Base-by-base conservation (phyloP, 768 basidiomycete species). In the Suillus luteus region DNA sequence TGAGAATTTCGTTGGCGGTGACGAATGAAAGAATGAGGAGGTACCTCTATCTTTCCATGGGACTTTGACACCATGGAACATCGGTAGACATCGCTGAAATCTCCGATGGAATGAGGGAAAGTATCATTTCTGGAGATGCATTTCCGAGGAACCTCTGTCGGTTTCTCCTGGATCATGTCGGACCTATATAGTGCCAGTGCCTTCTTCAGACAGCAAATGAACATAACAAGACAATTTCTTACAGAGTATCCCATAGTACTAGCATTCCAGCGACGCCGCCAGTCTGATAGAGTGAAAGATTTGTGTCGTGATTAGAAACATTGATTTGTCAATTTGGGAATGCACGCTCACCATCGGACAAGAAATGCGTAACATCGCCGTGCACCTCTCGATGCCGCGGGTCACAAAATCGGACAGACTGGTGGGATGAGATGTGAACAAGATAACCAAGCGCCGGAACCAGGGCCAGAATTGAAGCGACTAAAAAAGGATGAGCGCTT, bases 31-130 rank as follows among this genome's bases (percentile, higher is more conserved):
- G 57, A 19, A 58, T 6, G 5, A 19, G 1, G 22, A 58, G 5
- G 15, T 58, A 58, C 57, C 57, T 58, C 57, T 58, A 58, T 58
- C 41, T 58, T 58, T 27, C 57, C 57, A 41, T 27, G 24, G 10
- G 57, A 58, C 24, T 58, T 58, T 19, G 17, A 58, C 27, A 58
- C 17, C 57, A 58, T 58, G 24, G 38, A 27, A 27, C 57, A 58
- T 41, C 38, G 57, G 57, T 58, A 58, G 24, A 58, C 57, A 58
- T 58, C 57, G 10, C 57, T 58, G 2, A 27, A 19, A 41, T 41
- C 57, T 3, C 38, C 24, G 24, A 58, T 58, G 10, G 5, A 27
- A 27, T 41, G 57, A 27, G 57, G 57, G 17, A 27, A 41, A 6
- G 2, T 19, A 11, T 58, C 57, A 19, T 41, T 17, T 27, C 24